Percentiles rank a stretch among this genome's conserved stretches.
Conservation (phyloP, 495 filamentous ascomycete species). For the Halenospora varia region DNA sequence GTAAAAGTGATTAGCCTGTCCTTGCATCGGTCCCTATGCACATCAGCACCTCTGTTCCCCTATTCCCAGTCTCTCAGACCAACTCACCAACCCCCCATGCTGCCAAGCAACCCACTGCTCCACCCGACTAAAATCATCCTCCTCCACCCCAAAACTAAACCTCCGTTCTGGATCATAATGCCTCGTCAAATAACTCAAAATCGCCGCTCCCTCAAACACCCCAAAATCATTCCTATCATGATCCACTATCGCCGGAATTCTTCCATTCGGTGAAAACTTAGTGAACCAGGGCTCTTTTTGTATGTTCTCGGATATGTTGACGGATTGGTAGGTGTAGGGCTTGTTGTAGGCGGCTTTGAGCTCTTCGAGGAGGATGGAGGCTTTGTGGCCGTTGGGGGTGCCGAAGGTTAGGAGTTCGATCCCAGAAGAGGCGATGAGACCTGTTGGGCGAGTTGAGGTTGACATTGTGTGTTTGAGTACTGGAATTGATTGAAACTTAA, state of each 20-base stretch:
- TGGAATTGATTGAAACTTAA: background rate
- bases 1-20: slow-evolving; percentile 81
- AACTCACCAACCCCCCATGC: slow-evolving; percentile 45
- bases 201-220: slow-evolving; percentile 74
- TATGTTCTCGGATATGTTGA: slow-evolving; percentile 65
- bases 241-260: slow-evolving; percentile 80
- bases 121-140: slow-evolving; percentile 60
- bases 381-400: slow-evolving; percentile 54
- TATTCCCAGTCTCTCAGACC: too few species aligned
- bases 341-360: slow-evolving; percentile 52
- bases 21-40: slow-evolving; percentile 85
- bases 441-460: slow-evolving; percentile 34
- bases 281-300: slow-evolving; percentile 69
- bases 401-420: slow-evolving; percentile 51
- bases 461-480: slow-evolving; percentile 28
- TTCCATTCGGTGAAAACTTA: slow-evolving; percentile 79
- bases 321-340: slow-evolving; percentile 54
- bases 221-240: slow-evolving; percentile 58
- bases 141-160: slow-evolving; percentile 66
- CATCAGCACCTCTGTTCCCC: too few species aligned
- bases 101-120: slow-evolving; percentile 74
- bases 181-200: slow-evolving; percentile 72
- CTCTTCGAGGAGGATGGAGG: slow-evolving; percentile 80
- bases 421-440: slow-evolving; percentile 49
- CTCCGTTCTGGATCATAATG: slow-evolving; percentile 76